Evolutionary conservation across 805 yeast genomes (phyloP), one percentile per base, ranked within the genome.

Genomic region (Wickerhamomyces rabaulensis): DNA sequence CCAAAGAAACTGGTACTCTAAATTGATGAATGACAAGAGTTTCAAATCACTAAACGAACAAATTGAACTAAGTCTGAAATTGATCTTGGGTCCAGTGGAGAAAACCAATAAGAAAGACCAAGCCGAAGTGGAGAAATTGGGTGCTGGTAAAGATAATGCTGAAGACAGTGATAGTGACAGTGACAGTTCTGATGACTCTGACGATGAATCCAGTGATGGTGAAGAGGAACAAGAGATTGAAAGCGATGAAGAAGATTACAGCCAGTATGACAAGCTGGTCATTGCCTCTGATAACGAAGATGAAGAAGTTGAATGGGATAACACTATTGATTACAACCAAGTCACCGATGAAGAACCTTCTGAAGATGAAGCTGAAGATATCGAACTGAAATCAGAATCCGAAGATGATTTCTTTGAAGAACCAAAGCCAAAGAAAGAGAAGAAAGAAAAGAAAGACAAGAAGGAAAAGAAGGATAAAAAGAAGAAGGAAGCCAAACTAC

Each of bases 271-370:
- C 43, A 61, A 65, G n/a, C 44, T 67, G 44, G 56, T 74, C 35
- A 72, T 61, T 8, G 67, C 55, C 2, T 64, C 71, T 6, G 71
- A 62, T 44, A 77, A 74, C 39, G 77, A 73, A 22, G 74, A 70
- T 5, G 51, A 39, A 3, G 61, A 54, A 3, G 64, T 68, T 13
- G 56, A 62, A 23, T 52, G 50, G 35, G 55, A 48, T n/a, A 48
- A 43, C 15, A 56, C 49, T 10, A 38, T 56, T 4, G 64, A 79
- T 55, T 77, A 82, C 56, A 78, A 78, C 55, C 78, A 78, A 56
- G 73, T 81, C 6, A 82, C 90, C 0, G 91, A 84, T 58, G 82
- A 79, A 51, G 87, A 82, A 50, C 75, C 79, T 22, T 69, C 78
- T 26, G 65, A 56, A 7, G 69, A 60, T 6, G 59, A 49, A 21